Percentiles rank a stretch among this genome's conserved stretches.
Conservation (phyloP, 140 eudicot species). For the Stevia rebaudiana region DNA sequence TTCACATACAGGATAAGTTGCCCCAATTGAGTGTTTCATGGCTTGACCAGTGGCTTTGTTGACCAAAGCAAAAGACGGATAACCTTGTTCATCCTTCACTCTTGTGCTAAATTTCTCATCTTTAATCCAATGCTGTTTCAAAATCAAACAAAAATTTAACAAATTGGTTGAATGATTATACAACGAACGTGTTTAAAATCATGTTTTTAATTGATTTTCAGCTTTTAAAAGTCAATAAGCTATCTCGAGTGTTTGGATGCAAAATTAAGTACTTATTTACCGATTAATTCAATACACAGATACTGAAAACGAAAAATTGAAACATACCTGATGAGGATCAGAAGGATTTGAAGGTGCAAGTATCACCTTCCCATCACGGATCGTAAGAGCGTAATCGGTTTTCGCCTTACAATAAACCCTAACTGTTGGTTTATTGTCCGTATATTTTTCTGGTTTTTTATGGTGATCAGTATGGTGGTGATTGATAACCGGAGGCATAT, state of each 20-base stretch:
- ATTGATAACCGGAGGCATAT: constrained; percentile 22
- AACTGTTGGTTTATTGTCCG: constrained; percentile 42
- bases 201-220: not conserved
- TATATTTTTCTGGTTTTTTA: constrained; percentile 15
- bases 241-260: not conserved
- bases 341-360: constrained; percentile 57
- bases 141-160: constrained; percentile 10
- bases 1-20: constrained; percentile 67
- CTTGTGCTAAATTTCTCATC: constrained; percentile 58
- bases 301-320: not conserved
- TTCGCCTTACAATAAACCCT: constrained; percentile 58
- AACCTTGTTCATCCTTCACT: constrained; percentile 77
- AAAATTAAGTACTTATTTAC: not conserved
- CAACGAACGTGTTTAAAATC: not conserved
- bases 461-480: constrained; percentile 32
- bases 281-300: not conserved
- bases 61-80: constrained; percentile 60
- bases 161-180: not conserved
- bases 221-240: not conserved
- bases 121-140: constrained; percentile 65
- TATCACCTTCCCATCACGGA: constrained; percentile 62
- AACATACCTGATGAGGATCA: constrained; percentile 54
- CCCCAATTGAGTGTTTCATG: constrained; percentile 78
- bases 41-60: constrained; percentile 71
- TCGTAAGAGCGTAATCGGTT: constrained; percentile 42